Conservation (phyloP, 306 rosid species). For the Cucurbita pepo region DNA sequence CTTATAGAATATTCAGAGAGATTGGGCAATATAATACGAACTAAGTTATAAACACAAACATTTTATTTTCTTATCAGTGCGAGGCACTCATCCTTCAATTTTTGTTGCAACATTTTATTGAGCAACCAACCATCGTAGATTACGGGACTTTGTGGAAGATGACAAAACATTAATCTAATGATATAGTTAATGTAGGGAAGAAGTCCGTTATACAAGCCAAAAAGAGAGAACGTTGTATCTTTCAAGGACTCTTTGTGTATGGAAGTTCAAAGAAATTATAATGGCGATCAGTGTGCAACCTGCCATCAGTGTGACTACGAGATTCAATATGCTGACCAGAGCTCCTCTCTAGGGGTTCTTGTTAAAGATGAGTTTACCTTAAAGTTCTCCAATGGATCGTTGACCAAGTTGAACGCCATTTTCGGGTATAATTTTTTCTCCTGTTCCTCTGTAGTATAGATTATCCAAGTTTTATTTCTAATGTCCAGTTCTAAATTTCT, state of each 20-base stretch:
- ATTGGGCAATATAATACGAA: not conserved
- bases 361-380: conserved; percentile 48
- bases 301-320: conserved; percentile 70
- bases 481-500: conserved; percentile 11
- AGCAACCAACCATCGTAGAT: not conserved
- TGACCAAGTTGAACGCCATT: conserved; percentile 34
- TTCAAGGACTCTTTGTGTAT: conserved; percentile 36
- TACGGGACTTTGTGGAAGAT: not conserved
- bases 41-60: not conserved
- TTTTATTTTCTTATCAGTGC: not conserved
- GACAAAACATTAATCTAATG: conserved; percentile 5
- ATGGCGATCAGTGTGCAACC: conserved; percentile 19
- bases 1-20: not conserved
- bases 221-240: conserved; percentile 29
- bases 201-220: conserved; percentile 51
- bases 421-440: conserved; percentile 38
- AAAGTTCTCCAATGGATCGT: conserved; percentile 37
- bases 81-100: not conserved
- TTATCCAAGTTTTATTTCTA: not conserved
- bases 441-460: not conserved
- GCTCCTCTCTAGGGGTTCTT: conserved; percentile 78
- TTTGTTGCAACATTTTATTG: not conserved
- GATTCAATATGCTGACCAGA: conserved; percentile 64
- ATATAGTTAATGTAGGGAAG: conserved; percentile 47
- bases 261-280: conserved; percentile 41